Evolutionary conservation across 2,329 filamentous ascomycete genomes (phyloP), one percentile per base, ranked within the genome.

Genomic region (Seiridium unicorne): DNA sequence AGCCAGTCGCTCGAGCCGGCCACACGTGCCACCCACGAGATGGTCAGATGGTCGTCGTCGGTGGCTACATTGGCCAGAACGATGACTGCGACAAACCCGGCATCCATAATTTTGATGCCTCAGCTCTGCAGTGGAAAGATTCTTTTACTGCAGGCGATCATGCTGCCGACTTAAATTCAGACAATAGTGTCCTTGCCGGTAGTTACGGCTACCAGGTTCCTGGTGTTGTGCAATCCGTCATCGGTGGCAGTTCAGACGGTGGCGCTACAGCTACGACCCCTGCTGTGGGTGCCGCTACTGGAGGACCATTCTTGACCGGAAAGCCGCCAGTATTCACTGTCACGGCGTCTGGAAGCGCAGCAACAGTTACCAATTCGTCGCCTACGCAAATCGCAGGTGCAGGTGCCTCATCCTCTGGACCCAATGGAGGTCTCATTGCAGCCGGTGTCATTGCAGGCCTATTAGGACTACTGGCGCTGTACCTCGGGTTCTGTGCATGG

Each of bases 91-190:
- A 92, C 65, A 83, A 76, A 13, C 87, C 87, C 0, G 88, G 89
- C 1, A 81, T 92, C 62, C 92, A 91, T 69, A 84, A 90, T 51
- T 92, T 92, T 74, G 88, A 93, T 72, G 82, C 88, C 38, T 87
- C 85, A 9, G 82, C 79, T 7, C 78, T 92, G 2, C 70, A 81
- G 63, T 92, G 89, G 89, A 79, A 79, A 31, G 81, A 81, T 58
- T 79, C 80, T 26, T 93, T 91, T 75, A 84, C 77, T 4, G 82
- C 88, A 0, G 77, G 85, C 1, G 79, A 78, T 36, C 79, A 81
- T 60, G 74, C 79, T 0, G 70, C 79, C 31, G 79, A 83, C 58
- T 66, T 75, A 4, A 71, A 81, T 59, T 57, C 82, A 77, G 73
- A 85, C 78, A 74, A 79, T 73, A 77, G 78, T 34, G 80, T 85